Percentiles rank a stretch among this genome's conserved stretches.
Conservation (phyloP, 1,284 basidiomycete genomes). For the Trichosporon ovoides region DNA sequence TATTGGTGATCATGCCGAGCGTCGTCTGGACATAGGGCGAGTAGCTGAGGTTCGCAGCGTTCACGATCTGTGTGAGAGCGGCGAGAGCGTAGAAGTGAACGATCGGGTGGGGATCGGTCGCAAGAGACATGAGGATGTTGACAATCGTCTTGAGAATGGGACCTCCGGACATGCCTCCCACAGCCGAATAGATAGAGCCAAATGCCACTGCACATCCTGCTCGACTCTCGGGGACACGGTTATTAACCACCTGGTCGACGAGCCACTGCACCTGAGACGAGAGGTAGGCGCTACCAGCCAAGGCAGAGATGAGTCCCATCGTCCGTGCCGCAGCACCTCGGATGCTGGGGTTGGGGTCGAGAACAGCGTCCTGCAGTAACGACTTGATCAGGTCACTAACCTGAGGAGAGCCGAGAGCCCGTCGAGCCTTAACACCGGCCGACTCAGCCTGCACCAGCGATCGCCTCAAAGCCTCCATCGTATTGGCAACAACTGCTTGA, state of each 20-base stretch:
- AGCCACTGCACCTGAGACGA: slow-evolving; percentile 84
- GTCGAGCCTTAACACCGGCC: slow-evolving; percentile 56
- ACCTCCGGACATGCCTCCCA: slow-evolving; percentile 88
- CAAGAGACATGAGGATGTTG: slow-evolving; percentile 90
- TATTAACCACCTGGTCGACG: slow-evolving; percentile 90
- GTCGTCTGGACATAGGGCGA: slow-evolving; percentile 83
- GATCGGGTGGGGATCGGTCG: slow-evolving; percentile 91
- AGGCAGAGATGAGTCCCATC: slow-evolving; percentile 76
- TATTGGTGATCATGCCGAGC: slow-evolving; percentile 82
- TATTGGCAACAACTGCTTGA: slow-evolving; percentile 79
- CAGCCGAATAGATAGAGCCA: slow-evolving; percentile 86
- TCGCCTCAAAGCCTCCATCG: slow-evolving; percentile 71
- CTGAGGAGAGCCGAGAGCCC: slow-evolving; percentile 64
- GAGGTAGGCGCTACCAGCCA: slow-evolving; percentile 80
- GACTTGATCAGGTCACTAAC: slow-evolving; percentile 65
- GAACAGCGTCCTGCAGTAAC: slow-evolving; percentile 75
- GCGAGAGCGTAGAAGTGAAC: slow-evolving; percentile 91
- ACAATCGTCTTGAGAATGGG: slow-evolving; percentile 94
- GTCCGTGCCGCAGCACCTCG: slow-evolving; percentile 81
- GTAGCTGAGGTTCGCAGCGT: slow-evolving; percentile 87
- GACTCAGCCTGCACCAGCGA: slow-evolving; percentile 62
- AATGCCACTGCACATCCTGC: slow-evolving; percentile 95
- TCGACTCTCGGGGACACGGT: slow-evolving; percentile 85
- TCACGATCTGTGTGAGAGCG: slow-evolving; percentile 79
- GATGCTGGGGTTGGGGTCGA: slow-evolving; percentile 73